A percentile compares a stretch with the other conserved stretches of the same genome.
These are phyloP conservation scores for Penicillium cosmopolitanum DNA, from an alignment of 495 filamentous ascomycete species.

Conservation along the genomic window DNA sequence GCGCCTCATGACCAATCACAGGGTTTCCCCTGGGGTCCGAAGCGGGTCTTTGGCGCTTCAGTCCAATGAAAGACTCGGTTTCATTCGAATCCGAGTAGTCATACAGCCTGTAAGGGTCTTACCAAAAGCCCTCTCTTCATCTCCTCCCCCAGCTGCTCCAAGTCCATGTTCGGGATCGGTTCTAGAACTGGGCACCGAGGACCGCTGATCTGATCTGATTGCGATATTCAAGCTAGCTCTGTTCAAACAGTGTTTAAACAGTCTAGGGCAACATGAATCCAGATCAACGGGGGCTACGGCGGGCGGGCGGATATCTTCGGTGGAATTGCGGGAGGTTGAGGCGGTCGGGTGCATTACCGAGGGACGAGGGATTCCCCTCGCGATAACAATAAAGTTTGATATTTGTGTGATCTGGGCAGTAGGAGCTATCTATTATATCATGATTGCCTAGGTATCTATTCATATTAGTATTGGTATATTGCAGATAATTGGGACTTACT, in stretches of 20 bases:
- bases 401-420: too few species aligned
- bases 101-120: slow-evolving; percentile 23
- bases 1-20: slow-evolving; percentile 24
- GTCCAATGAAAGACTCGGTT: slow-evolving; percentile 48
- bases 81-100: slow-evolving; percentile 8
- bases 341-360: slow-evolving; percentile 21
- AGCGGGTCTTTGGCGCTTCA: neutral
- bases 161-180: slow-evolving; percentile 9
- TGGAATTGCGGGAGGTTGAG: slow-evolving; percentile 25
- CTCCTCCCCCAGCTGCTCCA: neutral
- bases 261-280: too few species aligned
- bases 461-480: too few species aligned
- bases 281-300: neutral
- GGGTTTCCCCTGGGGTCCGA: neutral
- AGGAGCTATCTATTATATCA: too few species aligned
- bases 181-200: slow-evolving; percentile 24
- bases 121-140: slow-evolving; percentile 5
- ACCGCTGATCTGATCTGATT: neutral
- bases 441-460: too few species aligned
- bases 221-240: neutral
- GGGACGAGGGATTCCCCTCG: slow-evolving; percentile 5
- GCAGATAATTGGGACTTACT: neutral
- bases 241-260: neutral
- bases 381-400: neutral
- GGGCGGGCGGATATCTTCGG: slow-evolving; percentile 27